Base-by-base conservation (phyloP, 2,329 filamentous ascomycete genomes). In the Ophiostoma piceae region DNA sequence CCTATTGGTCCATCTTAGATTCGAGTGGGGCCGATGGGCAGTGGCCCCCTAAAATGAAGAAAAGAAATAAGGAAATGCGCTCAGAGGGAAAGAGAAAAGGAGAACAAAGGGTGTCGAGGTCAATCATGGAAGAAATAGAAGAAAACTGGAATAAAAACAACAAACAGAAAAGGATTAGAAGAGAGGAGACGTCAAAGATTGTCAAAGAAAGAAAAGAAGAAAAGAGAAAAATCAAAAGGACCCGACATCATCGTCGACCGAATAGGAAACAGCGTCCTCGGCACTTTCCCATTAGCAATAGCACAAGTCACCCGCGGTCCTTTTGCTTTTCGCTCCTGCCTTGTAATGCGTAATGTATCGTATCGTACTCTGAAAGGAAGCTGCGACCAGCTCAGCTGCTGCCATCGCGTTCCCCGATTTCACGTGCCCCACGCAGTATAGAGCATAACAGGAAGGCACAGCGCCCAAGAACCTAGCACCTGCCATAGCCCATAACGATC, bases 391-490 rank as follows among this genome's bases (percentile, higher is more conserved):
- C 22, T 57, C 51, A 57, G 51, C 51, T 57, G 9, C 19, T 65
- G 7, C 35, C 62, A 26, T 65, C 35, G 62, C 62, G 62, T 35
- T 26, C n/a, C 16, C 69, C 54, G 54, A 37, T 35, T 68, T 66
- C 57, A 70, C 69, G 67, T 35, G 66, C 66, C 57, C 66, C 66
- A 66, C 60, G 69, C 26, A 62, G 57, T 16, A 47, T 47, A n/a
- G 16, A 35, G 32, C 29, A 64, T 11, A 37, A 64, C 29, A 64
- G 29, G 60, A 64, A 35, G 57, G 57, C 57, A 47, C 43, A 51
- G 47, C 7, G 6, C 16, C 47, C 47, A 29, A 29, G 26, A 29
- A 29, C 26, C 26, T 29, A 51, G 47, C n/a, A 51, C 16, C 16
- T 29, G 3, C 19, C 19, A 9, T 19, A n/a, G 51, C 51, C 47